Evolutionary conservation across 148 eudicot genomes (phyloP).

Genomic region (Dianthus caryophyllus): DNA sequence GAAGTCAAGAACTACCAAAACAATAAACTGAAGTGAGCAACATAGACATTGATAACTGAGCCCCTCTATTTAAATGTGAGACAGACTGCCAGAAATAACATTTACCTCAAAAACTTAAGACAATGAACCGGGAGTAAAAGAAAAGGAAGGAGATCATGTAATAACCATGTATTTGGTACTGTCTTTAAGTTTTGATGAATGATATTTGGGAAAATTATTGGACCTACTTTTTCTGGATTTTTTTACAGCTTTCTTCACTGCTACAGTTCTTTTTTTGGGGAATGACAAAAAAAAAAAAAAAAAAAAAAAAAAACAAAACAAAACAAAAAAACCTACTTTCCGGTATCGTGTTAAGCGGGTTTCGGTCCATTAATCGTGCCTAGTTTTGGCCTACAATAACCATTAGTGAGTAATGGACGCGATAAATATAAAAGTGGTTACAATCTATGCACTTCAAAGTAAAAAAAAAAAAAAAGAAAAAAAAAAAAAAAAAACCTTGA

Average conservation of each 20-base stretch:
- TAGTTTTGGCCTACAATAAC: too few species aligned
- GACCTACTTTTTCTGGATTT: constrained; percentile 26
- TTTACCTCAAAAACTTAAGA: constrained; percentile 22
- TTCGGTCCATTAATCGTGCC: too few species aligned
- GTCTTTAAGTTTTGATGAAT: background rate
- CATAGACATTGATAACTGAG: constrained; percentile 16
- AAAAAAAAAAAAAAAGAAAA: too few species aligned
- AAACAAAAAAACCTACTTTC: constrained; percentile 7
- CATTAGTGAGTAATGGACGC: too few species aligned
- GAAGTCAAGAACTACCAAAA: constrained; percentile 5
- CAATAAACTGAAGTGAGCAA: constrained; percentile 6
- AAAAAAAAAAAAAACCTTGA: too few species aligned
- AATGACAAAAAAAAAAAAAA: too few species aligned
- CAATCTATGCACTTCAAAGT: too few species aligned
- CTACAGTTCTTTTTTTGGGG: constrained; percentile 34
- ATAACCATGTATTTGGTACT: background rate
- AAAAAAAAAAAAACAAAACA: too few species aligned
- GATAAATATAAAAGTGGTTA: too few species aligned
- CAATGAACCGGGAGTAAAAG: constrained; percentile 14
- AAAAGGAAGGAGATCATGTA: constrained; percentile 3
- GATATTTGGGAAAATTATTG: constrained; percentile 12
- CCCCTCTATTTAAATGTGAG: constrained; percentile 3
- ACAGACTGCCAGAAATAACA: constrained; percentile 20
- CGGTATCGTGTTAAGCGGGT: too few species aligned
- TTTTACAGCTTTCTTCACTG: constrained; percentile 24